These are phyloP conservation scores for Syzygium syzygioides DNA, from an alignment of 441 rosid species.

Conservation along the genomic window DNA sequence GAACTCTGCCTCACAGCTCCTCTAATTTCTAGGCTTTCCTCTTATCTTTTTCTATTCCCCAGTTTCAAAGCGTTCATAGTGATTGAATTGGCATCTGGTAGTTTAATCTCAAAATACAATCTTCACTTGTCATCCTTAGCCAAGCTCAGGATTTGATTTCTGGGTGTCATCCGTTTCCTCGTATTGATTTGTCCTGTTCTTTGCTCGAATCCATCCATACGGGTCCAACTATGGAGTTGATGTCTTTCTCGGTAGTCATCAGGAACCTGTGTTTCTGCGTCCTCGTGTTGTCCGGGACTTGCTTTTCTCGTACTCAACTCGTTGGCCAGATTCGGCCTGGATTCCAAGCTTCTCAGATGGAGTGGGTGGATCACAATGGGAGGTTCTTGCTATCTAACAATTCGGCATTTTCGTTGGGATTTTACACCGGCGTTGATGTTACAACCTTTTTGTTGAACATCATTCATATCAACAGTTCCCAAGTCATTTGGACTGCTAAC, in stretches of 20 bases:
- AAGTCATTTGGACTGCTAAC: constrained; percentile 26
- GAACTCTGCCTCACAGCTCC: neutral
- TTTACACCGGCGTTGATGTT: constrained; percentile 20
- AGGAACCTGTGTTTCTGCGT: constrained; percentile 11
- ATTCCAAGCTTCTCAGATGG: constrained; percentile 24
- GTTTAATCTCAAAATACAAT: neutral
- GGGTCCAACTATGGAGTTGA: neutral
- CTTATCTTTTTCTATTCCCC: neutral
- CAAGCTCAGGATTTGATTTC: neutral
- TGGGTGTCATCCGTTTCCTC: neutral
- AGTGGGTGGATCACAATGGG: constrained; percentile 21
- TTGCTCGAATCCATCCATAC: neutral
- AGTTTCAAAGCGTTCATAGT: neutral
- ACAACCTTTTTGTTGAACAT: constrained; percentile 10
- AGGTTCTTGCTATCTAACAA: constrained; percentile 24
- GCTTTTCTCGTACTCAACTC: constrained; percentile 6
- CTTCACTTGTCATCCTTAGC: neutral
- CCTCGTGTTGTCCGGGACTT: constrained; percentile 8
- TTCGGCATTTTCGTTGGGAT: constrained; percentile 24
- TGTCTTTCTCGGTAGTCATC: neutral
- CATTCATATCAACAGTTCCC: constrained; percentile 9
- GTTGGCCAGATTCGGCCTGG: constrained; percentile 26
- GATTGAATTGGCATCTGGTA: neutral
- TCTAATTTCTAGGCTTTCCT: neutral
- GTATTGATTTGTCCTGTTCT: accelerated